These are phyloP conservation scores for Huntiella bhutanensis DNA, from an alignment of 2,329 filamentous ascomycete species.

Conservation along the genomic window DNA sequence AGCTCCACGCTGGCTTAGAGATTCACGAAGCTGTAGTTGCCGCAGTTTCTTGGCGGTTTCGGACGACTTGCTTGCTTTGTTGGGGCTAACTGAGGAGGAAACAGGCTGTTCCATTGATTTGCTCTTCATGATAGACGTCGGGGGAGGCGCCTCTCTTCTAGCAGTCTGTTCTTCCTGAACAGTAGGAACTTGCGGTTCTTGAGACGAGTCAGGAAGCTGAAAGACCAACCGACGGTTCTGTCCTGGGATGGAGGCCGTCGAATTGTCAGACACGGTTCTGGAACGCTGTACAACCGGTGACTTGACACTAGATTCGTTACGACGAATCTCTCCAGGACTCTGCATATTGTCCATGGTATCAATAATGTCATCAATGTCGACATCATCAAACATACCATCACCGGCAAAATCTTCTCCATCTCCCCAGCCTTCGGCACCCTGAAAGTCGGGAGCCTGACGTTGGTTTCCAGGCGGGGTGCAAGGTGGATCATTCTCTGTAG, in stretches of 20 bases:
- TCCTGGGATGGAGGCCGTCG: not conserved
- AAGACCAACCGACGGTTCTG: constrained; percentile 15
- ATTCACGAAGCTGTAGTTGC: constrained; percentile 4
- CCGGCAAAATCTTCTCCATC: not conserved
- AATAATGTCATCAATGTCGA: constrained; percentile 10
- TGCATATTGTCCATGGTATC: constrained; percentile 5
- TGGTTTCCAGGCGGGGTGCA: no score
- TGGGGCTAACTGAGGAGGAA: constrained; percentile 10
- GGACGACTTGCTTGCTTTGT: constrained; percentile 9
- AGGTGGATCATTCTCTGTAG: no score
- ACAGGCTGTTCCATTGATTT: not conserved
- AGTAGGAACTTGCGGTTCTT: constrained; percentile 15
- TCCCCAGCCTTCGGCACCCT: not conserved
- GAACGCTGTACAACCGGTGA: not conserved
- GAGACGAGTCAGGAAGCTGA: constrained; percentile 8
- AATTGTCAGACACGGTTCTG: not conserved
- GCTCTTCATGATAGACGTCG: constrained; percentile 20
- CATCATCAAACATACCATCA: constrained; percentile 9
- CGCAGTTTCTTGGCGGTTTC: not conserved
- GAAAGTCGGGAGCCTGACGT: no score
- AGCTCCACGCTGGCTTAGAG: not conserved
- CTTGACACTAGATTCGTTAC: not conserved
- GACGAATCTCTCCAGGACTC: constrained; percentile 5
- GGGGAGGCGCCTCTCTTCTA: constrained; percentile 17
- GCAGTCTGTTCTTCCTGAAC: constrained; percentile 20